Evolutionary conservation across 805 yeast genomes (phyloP).

Genomic region (Myxozyma neotropica): DNA sequence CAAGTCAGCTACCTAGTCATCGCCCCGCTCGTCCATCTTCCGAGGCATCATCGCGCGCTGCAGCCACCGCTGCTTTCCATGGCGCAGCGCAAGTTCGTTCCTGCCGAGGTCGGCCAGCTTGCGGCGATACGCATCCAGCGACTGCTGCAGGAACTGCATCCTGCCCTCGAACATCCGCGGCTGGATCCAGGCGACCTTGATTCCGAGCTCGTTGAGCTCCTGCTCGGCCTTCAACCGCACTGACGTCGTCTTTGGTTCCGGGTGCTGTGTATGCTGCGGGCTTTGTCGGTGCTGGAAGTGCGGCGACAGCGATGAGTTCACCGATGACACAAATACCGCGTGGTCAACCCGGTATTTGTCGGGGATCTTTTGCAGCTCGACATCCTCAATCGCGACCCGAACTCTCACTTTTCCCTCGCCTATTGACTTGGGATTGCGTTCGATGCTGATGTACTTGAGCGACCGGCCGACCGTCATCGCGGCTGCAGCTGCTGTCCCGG

Average conservation of each 20-base stretch:
- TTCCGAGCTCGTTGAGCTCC: slow-evolving; percentile 26
- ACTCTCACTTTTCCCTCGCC: slow-evolving; percentile 17
- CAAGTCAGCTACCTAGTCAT: too few species aligned
- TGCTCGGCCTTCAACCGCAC: slow-evolving; percentile 5
- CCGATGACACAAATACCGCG: slow-evolving; percentile 23
- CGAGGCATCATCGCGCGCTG: not conserved
- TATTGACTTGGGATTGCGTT: not conserved
- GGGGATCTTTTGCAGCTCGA: slow-evolving; percentile 24
- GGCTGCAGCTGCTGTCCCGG: not conserved
- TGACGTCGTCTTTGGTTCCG: not conserved
- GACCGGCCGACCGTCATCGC: not conserved
- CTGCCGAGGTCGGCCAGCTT: slow-evolving; percentile 20
- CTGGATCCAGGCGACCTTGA: slow-evolving; percentile 32
- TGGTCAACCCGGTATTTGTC: slow-evolving; percentile 28
- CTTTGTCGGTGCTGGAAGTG: slow-evolving; percentile 24
- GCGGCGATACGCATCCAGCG: slow-evolving; percentile 25
- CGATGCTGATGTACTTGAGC: slow-evolving; percentile 18
- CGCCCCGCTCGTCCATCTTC: not conserved
- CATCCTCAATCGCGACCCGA: slow-evolving; percentile 15
- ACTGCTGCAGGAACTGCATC: slow-evolving; percentile 24
- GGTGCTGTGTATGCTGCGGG: not conserved
- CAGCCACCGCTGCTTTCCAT: slow-evolving; percentile 25
- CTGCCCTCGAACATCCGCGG: slow-evolving; percentile 27
- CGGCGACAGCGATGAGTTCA: slow-evolving; percentile 24
- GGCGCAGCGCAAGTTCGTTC: slow-evolving; percentile 15